Evolutionary conservation across 768 basidiomycete species (phyloP).

Genomic region (Porpolomopsis calyptriformis): DNA sequence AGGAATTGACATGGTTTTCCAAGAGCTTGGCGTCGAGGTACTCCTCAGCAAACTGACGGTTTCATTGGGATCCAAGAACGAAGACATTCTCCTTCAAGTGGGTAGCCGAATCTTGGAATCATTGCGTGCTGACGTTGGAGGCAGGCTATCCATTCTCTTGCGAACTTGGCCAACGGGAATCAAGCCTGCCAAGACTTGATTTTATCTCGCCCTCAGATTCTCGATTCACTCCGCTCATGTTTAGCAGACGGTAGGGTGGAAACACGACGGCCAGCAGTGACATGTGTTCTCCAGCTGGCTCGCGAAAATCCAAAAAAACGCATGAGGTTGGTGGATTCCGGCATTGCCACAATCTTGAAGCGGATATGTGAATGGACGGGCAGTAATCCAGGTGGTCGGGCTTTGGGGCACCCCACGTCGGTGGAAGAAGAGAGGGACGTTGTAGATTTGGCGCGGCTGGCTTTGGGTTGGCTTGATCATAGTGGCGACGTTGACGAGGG

Average conservation of each 20-base stretch:
- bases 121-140: not conserved
- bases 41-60: slow-evolving; percentile 36
- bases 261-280: slow-evolving; percentile 49
- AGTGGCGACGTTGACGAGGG: slow-evolving; percentile 20
- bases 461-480: slow-evolving; percentile 43
- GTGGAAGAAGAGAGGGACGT: slow-evolving; percentile 55
- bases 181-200: slow-evolving; percentile 41
- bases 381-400: slow-evolving; percentile 11
- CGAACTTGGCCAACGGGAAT: slow-evolving; percentile 58
- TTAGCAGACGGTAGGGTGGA: slow-evolving; percentile 51
- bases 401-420: slow-evolving; percentile 22
- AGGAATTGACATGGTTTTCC: slow-evolving; percentile 52
- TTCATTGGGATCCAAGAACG: slow-evolving; percentile 40
- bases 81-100: slow-evolving; percentile 48
- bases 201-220: slow-evolving; percentile 38
- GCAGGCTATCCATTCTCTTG: slow-evolving; percentile 48
- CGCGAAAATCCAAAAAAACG: slow-evolving; percentile 24
- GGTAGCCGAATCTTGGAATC: not conserved
- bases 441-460: slow-evolving; percentile 41
- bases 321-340: slow-evolving; percentile 14
- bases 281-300: slow-evolving; percentile 49
- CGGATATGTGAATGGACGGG: slow-evolving; percentile 33
- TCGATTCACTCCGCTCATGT: slow-evolving; percentile 43
- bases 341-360: slow-evolving; percentile 29
- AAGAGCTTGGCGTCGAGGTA: slow-evolving; percentile 36